Evolutionary conservation across 2,329 filamentous ascomycete species (phyloP).

Genomic region (Fusarium euwallaceae): DNA sequence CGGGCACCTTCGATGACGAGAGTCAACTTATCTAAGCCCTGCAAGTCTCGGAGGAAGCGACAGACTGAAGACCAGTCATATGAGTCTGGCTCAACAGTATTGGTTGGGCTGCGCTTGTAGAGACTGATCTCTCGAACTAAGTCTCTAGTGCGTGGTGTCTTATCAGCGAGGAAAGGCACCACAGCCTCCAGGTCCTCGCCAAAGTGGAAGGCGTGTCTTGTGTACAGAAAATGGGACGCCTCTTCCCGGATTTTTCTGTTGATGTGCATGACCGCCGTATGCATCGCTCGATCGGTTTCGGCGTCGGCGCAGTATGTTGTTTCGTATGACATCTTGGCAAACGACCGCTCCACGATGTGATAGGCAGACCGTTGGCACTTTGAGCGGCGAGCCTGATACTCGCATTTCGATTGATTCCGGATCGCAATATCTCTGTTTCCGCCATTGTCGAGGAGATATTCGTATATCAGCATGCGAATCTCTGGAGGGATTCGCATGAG

Average conservation of each 20-base stretch:
- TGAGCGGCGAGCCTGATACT: conserved; percentile 36
- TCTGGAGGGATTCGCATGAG: conserved; percentile 56
- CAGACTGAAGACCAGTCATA: conserved; percentile 69
- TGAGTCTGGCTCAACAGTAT: conserved; percentile 47
- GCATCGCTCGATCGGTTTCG: conserved; percentile 47
- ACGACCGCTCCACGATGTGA: conserved; percentile 55
- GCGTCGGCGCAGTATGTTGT: conserved; percentile 65
- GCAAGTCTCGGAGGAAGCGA: conserved; percentile 57
- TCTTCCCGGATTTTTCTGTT: conserved; percentile 66
- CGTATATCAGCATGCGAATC: conserved; percentile 59
- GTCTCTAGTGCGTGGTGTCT: conserved; percentile 62
- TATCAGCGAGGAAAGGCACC: conserved; percentile 70
- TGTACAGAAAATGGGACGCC: conserved; percentile 68
- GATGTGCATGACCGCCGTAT: conserved; percentile 61
- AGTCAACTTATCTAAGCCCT: conserved; percentile 58
- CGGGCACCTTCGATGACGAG: conserved; percentile 69
- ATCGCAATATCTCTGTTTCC: conserved; percentile 56
- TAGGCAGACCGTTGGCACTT: conserved; percentile 53
- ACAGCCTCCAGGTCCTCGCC: conserved; percentile 71
- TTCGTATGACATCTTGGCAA: conserved; percentile 57
- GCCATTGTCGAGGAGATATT: conserved; percentile 58
- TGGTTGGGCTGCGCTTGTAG: conserved; percentile 67
- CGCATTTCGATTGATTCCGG: conserved; percentile 51
- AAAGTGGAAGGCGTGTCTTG: conserved; percentile 69
- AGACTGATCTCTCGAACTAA: conserved; percentile 65